Base-by-base conservation (phyloP, 2,329 filamentous ascomycete genomes). In the Akanthomyces uredinophilus region DNA sequence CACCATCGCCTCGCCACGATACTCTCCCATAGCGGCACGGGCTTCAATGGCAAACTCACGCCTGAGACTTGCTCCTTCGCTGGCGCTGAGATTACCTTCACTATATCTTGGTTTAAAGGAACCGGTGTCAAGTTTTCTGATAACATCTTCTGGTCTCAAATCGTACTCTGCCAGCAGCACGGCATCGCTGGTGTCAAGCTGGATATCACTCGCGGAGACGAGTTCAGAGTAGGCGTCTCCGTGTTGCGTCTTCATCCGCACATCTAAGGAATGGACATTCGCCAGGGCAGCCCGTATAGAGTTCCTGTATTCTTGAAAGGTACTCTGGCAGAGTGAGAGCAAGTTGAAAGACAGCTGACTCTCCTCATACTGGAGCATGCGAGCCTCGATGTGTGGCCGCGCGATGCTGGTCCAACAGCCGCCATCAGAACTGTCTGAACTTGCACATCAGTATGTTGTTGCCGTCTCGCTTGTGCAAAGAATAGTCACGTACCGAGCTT, bases 261-360 rank as follows among this genome's bases (percentile, higher is more conserved):
- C 64, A 55, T 78, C 69, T 2, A 85, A 68, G 32, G 68, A 67
- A 7, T 70, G 65, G 35, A 83, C 65, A 20, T 72, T 71, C 65
- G 78, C 72, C 61, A 81, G 68, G 51, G 76, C 78, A 27, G 68
- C 64, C 2, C 78, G 77, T 24, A 87, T 77, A 5, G 73, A 75
- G 72, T 63, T 83, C 63, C 70, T 78, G 13, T 87, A 75, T 3
- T 75, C 71, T 14, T 75, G 68, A 1, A 89, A 73, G 0, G 90
- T 87, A 62, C 88, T 89, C 62, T 84, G 83, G 65, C 88, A 89
- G 2, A 96, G 76, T 27, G 91, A 87, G 54, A 96, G 80, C 43
- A 96, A 83, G 65, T 86, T 92, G 75, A 92, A 96, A n/a, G 87
- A 83, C 35, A 91, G 81, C 58, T 86, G 81, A 13, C 81, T 84